Conservation (phyloP, 2,329 filamentous ascomycete species). For the Saccharata proteae region DNA sequence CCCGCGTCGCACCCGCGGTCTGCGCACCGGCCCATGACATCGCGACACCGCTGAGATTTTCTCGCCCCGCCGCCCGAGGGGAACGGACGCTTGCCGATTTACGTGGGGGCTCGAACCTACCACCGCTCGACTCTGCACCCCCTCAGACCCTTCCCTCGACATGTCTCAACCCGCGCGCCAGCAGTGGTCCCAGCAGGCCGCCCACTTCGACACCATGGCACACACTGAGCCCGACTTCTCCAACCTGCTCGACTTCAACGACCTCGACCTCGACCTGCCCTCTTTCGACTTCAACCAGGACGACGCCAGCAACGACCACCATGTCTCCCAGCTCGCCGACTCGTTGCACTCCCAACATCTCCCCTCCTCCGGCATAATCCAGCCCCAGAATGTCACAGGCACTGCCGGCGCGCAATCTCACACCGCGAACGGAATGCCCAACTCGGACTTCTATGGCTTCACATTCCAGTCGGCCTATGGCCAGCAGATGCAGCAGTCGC, state of each 20-base stretch:
- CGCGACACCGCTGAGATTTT: no score
- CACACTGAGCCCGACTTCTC: constrained; percentile 29
- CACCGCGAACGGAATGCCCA: constrained; percentile 13
- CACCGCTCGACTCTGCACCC: neutral
- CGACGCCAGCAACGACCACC: constrained; percentile 12
- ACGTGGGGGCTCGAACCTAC: no score
- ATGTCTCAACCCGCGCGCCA: constrained; percentile 13
- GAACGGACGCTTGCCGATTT: no score
- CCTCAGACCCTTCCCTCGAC: constrained; percentile 2
- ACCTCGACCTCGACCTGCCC: constrained; percentile 20
- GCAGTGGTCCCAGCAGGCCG: constrained; percentile 28
- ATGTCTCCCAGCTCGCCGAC: constrained; percentile 21
- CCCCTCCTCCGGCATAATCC: constrained; percentile 13
- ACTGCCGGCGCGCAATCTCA: constrained; percentile 7
- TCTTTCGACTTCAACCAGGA: constrained; percentile 16
- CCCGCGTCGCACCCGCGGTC: no score
- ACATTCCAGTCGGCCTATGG: constrained; percentile 3
- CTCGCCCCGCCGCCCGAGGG: no score
- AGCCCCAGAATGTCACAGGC: constrained; percentile 18
- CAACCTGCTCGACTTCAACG: constrained; percentile 30
- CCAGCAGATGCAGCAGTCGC: neutral
- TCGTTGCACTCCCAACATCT: constrained; percentile 13
- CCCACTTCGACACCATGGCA: constrained; percentile 30
- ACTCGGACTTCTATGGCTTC: constrained; percentile 22
- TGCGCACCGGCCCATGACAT: no score